Percentiles rank a stretch among this genome's conserved stretches.
These are phyloP conservation scores for Pascua sp. DNA, from an alignment of 1,284 basidiomycete genomes.

Conservation along the genomic window DNA sequence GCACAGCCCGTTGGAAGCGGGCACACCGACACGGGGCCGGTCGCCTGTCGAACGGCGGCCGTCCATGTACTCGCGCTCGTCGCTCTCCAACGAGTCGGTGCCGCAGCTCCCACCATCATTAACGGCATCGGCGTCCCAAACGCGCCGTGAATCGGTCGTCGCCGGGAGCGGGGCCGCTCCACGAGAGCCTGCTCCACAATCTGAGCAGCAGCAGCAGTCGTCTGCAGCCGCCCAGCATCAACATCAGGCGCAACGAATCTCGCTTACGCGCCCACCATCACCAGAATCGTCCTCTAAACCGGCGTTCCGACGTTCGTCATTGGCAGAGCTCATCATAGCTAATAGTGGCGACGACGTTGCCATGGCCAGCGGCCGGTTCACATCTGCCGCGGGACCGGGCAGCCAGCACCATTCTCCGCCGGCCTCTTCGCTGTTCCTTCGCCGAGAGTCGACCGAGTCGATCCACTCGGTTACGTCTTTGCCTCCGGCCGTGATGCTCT, in stretches of 20 bases:
- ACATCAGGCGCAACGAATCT: background rate
- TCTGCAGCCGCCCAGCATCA: too few species aligned
- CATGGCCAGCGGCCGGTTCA: conserved; percentile 16
- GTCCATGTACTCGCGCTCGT: conserved; percentile 11
- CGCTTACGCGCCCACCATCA: conserved; percentile 29
- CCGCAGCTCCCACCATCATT: background rate
- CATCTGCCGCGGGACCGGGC: background rate
- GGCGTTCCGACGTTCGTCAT: conserved; percentile 26
- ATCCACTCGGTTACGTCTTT: conserved; percentile 10
- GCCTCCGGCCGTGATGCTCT: background rate
- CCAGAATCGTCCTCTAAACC: conserved; percentile 18
- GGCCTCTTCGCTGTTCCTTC: background rate
- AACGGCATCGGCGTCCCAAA: background rate
- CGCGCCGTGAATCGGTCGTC: background rate
- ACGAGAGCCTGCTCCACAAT: too few species aligned
- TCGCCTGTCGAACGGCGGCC: conserved; percentile 20
- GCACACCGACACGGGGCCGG: conserved; percentile 9
- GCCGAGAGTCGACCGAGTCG: conserved; percentile 32
- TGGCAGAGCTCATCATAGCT: conserved; percentile 41
- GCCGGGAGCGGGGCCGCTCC: too few species aligned
- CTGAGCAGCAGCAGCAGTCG: too few species aligned
- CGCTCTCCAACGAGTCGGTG: conserved; percentile 15
- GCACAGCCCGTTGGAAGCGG: conserved; percentile 5
- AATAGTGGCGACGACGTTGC: conserved; percentile 38
- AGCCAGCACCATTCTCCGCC: too few species aligned